Evolutionary conservation across 2,329 filamentous ascomycete genomes (phyloP).

Genomic region (Salinomyces thailandicus): DNA sequence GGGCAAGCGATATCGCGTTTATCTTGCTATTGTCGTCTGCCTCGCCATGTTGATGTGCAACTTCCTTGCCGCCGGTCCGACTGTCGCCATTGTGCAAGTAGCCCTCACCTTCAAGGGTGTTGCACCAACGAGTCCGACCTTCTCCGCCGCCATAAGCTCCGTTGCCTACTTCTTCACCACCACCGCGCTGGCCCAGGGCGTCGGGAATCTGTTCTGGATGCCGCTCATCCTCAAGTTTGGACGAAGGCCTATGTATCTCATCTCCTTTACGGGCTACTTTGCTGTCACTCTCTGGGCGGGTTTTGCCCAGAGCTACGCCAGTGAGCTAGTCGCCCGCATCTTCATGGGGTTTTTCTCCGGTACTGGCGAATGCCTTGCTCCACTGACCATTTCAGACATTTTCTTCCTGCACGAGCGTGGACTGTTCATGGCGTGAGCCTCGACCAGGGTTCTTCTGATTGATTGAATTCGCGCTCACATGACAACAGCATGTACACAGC

Average conservation of each 20-base stretch:
- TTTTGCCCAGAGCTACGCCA: constrained; percentile 34
- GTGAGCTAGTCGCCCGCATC: constrained; percentile 39
- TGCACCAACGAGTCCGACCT: constrained; percentile 36
- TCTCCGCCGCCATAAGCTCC: constrained; percentile 37
- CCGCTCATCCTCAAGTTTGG: constrained; percentile 45
- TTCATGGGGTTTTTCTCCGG: constrained; percentile 39
- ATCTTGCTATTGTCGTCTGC: background rate
- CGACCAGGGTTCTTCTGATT: constrained; percentile 9
- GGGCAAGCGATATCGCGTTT: background rate
- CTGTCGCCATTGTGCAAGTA: background rate
- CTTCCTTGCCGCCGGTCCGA: background rate
- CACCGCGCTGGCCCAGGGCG: background rate
- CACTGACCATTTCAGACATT: constrained; percentile 20
- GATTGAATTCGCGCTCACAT: background rate
- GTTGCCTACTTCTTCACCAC: constrained; percentile 28
- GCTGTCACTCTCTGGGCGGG: constrained; percentile 35
- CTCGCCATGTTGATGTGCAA: background rate
- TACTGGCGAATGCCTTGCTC: constrained; percentile 39
- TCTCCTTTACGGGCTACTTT: constrained; percentile 32
- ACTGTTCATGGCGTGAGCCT: constrained; percentile 28
- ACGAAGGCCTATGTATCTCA: constrained; percentile 38
- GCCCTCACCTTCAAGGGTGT: constrained; percentile 20
- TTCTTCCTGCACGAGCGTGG: constrained; percentile 24
- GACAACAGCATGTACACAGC: constrained; percentile 16
- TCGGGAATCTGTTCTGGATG: constrained; percentile 36